These are phyloP conservation scores for Lobulomyces angularis DNA, from an alignment of 192 early-diverging fungal genomes.

Conservation along the genomic window DNA sequence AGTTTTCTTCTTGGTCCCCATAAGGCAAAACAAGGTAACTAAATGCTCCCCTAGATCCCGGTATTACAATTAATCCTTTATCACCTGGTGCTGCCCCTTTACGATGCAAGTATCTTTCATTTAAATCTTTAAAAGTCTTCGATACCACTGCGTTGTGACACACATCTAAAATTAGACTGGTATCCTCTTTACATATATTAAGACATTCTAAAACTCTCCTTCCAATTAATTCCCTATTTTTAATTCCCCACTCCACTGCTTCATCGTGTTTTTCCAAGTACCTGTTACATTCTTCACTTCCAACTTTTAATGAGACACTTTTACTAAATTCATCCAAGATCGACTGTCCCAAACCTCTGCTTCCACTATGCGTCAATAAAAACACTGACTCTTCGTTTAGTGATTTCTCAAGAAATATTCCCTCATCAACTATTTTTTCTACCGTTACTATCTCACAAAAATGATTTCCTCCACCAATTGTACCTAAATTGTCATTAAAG, in stretches of 20 bases:
- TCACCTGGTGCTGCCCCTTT: slow-evolving; percentile 49
- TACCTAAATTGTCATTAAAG: too few relatives aligned
- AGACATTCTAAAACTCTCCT: slow-evolving; percentile 28
- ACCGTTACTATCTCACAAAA: slow-evolving; percentile 44
- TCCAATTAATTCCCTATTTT: slow-evolving; percentile 43
- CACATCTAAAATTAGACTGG: slow-evolving; percentile 33
- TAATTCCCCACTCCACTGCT: slow-evolving; percentile 33
- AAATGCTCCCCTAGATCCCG: slow-evolving; percentile 41
- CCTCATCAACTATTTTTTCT: slow-evolving; percentile 18
- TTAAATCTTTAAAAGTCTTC: slow-evolving; percentile 6
- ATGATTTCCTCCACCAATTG: slow-evolving; percentile 49
- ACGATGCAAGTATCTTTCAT: slow-evolving; percentile 33
- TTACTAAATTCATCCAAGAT: slow-evolving; percentile 24
- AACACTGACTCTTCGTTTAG: slow-evolving; percentile 8
- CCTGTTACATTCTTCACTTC: slow-evolving; percentile 9
- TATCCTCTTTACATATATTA: slow-evolving; percentile 11
- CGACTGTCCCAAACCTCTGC: slow-evolving; percentile 36
- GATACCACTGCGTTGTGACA: slow-evolving; percentile 43
- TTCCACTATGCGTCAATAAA: slow-evolving; percentile 43
- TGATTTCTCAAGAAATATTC: slow-evolving; percentile 10
- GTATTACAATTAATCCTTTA: slow-evolving; percentile 39
- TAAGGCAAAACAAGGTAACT: slow-evolving; percentile 41
- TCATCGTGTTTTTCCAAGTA: slow-evolving; percentile 35
- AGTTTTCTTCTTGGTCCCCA: slow-evolving; percentile 21
- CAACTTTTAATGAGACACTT: slow-evolving; percentile 13